A percentile compares a stretch with the other conserved stretches of the same genome.
phyloP scores from a whole-genome alignment of 495 filamentous ascomycete genomes.

The Xylaria scruposa region DNA sequence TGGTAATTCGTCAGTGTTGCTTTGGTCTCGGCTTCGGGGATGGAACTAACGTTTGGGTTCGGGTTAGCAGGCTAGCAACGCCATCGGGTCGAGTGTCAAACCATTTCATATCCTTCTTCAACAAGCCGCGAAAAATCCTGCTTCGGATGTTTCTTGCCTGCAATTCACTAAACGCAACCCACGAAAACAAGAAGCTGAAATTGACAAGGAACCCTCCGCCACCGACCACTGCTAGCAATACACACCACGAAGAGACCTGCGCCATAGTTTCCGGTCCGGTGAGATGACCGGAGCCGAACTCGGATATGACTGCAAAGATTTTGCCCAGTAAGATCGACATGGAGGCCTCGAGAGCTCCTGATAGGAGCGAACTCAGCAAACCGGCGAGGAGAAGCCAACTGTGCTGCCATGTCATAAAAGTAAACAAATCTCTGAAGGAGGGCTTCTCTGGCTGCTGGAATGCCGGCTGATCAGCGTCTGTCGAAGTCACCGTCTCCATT shows the following conservation, averaged over 20 bases:
- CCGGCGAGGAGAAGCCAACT: slow-evolving; percentile 55
- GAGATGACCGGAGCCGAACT: slow-evolving; percentile 65
- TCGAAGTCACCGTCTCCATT: slow-evolving; percentile 17
- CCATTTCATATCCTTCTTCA: slow-evolving; percentile 80
- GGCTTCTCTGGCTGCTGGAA: slow-evolving; percentile 38
- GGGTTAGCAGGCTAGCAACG: slow-evolving; percentile 70
- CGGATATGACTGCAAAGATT: slow-evolving; percentile 74
- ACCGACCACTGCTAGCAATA: slow-evolving; percentile 67
- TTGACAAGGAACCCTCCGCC: slow-evolving; percentile 68
- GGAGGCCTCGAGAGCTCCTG: slow-evolving; percentile 67
- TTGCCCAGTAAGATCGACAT: slow-evolving; percentile 76
- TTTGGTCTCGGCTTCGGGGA: not conserved
- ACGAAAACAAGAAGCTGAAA: slow-evolving; percentile 67
- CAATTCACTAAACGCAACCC: slow-evolving; percentile 80
- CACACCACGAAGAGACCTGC: slow-evolving; percentile 62
- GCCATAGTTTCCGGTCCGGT: slow-evolving; percentile 56
- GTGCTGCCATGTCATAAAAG: slow-evolving; percentile 73
- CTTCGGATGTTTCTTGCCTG: slow-evolving; percentile 72
- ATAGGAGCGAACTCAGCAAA: slow-evolving; percentile 61
- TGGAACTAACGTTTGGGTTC: slow-evolving; percentile 72
- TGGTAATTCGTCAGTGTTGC: slow-evolving; percentile 43
- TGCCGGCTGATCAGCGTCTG: slow-evolving; percentile 34
- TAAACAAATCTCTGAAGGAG: slow-evolving; percentile 63
- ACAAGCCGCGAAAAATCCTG: slow-evolving; percentile 68
- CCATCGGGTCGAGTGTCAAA: slow-evolving; percentile 79